Evolutionary conservation across 257 asterid species (phyloP), one percentile per base, ranked within the genome.

Genomic region (Solanum gandarillasii): DNA sequence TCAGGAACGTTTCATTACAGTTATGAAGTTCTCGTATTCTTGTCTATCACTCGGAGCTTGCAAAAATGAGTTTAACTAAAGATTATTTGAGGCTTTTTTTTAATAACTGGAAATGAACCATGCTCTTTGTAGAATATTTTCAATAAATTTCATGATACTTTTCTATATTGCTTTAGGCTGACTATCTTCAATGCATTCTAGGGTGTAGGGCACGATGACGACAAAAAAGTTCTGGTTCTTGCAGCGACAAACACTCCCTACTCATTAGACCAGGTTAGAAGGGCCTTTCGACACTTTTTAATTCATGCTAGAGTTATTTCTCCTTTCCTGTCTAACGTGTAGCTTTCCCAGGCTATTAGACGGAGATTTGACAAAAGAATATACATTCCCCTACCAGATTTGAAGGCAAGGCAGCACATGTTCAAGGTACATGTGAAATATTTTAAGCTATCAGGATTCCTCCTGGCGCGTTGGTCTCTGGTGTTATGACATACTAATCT

Each of bases 371-470:
- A 88, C 88, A 88, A 88, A 86, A 83, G 90, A 68, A 88, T 88
- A 34, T 88, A 88, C 55, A 88, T 88, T 55, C 90, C 90, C 81
- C 88, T 88, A 38, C 90, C 90, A 81, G 90, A 88, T 70, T 34
- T 86, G 88, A 88, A 87, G 87, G 90, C 90, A 88, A 83, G 90
- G 83, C 90, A 88, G 34, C 90, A 88, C 83, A 88, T 88, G 87
- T 88, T 88, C 75, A 88, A 88, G 88, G 90, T 88, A 86, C 48
- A 72, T 10, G 23, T 52, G 70, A 58, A 65, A 65, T 68, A 62
- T 75, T 43, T 86, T 29, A 48, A 73, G 84, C 88, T 38, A 46
- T 46, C 21, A 4, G 84, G 70, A 14, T 31, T 73, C 74, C 55
- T 72, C 16, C 35, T 23, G 31, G 52, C 11, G 32, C n/a, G 16